Conservation (phyloP, 2,329 filamentous ascomycete species). For the Cryphonectria japonica region DNA sequence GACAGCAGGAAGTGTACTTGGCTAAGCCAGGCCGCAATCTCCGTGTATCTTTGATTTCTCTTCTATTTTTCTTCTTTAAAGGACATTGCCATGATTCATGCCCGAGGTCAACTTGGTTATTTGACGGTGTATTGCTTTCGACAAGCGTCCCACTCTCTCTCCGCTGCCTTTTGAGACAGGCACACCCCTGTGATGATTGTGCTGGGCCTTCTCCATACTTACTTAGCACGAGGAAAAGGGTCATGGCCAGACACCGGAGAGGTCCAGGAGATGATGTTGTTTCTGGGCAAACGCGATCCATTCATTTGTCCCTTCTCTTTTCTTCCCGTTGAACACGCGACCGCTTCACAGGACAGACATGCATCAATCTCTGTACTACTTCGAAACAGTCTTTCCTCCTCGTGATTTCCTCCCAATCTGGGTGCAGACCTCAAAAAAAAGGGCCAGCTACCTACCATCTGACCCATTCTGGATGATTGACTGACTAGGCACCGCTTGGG, state of each 20-base stretch:
- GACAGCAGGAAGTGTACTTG: no score
- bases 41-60: neutral
- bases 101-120: neutral
- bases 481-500: no score
- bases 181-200: neutral
- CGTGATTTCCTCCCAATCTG: no score
- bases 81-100: neutral
- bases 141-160: conserved; percentile 3
- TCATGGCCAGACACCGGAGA: no score
- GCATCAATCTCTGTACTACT: no score
- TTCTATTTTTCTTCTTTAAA: neutral
- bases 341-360: neutral
- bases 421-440: no score
- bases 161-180: neutral
- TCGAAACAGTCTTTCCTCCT: no score
- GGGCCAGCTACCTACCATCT: no score
- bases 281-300: neutral
- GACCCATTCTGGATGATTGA: no score
- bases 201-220: neutral
- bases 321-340: neutral
- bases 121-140: neutral
- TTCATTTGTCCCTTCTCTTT: neutral
- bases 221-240: no score
- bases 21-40: neutral
- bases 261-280: neutral